Evolutionary conservation across 192 early-diverging fungal genomes (phyloP), one percentile per base, ranked within the genome.

Genomic region (Obelidium mucronatum): DNA sequence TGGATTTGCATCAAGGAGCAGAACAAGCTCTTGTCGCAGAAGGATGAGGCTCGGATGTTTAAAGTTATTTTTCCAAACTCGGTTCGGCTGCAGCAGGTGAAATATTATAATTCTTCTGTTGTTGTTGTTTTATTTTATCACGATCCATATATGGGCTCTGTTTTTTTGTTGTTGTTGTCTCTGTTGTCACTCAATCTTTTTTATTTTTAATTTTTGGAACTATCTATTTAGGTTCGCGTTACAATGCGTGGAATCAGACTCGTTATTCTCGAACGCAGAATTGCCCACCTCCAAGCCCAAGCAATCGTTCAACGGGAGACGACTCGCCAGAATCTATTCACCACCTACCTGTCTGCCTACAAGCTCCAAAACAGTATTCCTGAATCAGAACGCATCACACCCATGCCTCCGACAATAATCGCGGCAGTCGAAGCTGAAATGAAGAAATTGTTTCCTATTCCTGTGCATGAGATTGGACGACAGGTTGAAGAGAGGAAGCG

Each of bases 1-100:
- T 96, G 85, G 83, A 74, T 84, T 40, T 89, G 87, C 74, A 66
- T 84, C 74, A 89, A 89, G 74, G 85, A 89, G 77, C 67, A 78
- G 44, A 89, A 89, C 71, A 74, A 75, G 70, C 79, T 89, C 48
- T 56, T 68, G 8, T 81, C 78, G 22, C 87, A 89, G 58, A 68
- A 81, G 61, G 82, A 76, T n/a, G 87, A 89, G 66, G 82, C 82
- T 1, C 54, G 81, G 22, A 75, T 86, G 74, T 87, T 89, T 62
- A 53, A 78, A 36, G 61, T 86, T 28, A 63, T 74, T 44, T 87
- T 85, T 59, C 85, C 87, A 13, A 68, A 87, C 59, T 15, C 60
- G 2, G 73, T 58, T 2, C 83, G 85, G 2, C 53, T 86, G 76
- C 67, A 77, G n/a, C 62, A 80, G 77, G 84, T 79, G 52, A 35